Base-by-base conservation (phyloP, 495 filamentous ascomycete genomes). In the Penicillium soppii region DNA sequence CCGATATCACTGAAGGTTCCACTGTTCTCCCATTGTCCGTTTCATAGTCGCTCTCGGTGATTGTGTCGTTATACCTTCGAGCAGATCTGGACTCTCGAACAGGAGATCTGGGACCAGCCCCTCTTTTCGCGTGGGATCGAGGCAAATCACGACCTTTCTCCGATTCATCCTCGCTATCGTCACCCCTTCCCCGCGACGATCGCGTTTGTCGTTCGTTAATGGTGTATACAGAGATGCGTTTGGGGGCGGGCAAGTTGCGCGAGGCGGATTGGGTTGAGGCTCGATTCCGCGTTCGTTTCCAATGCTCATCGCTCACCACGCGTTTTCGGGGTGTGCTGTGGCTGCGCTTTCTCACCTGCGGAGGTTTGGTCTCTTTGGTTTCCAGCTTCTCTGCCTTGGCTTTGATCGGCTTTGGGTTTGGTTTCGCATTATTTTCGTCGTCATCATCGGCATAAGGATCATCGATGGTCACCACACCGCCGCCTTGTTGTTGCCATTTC, bases 221-320 rank as follows among this genome's bases (percentile, higher is more conserved):
- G 32, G 74, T 78, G 46, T 72, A 72, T 42, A 67, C 57, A 33
- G 73, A 53, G 42, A 76, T 59, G 36, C 77, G 74, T 50, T 67
- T 71, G 69, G 78, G 57, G 69, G 60, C 48, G 71, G 83, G 66
- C 72, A 77, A 53, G 75, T 86, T 58, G 25, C 65, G 53, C 67
- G 82, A 47, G 72, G 74, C 21, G 57, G 74, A 47, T 50, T 71
- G 68, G 13, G 74, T 81, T 13, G 74, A 65, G 38, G 67, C 79
- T 54, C 72, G 77, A 50, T 76, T 79, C 37, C 73, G 75, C 50
- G 38, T 53, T 30, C 53, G 60, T 35, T 70, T 71, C 88, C 88
- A 92, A 54, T 92, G 85, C 32, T 84, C 82, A 67, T 92, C 89
- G 57, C 88, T 91, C 17, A 92, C 78, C 19, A 92, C 84, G 40